Conservation (phyloP, 495 filamentous ascomycete genomes). For the Rhizodiscina lignyota region DNA sequence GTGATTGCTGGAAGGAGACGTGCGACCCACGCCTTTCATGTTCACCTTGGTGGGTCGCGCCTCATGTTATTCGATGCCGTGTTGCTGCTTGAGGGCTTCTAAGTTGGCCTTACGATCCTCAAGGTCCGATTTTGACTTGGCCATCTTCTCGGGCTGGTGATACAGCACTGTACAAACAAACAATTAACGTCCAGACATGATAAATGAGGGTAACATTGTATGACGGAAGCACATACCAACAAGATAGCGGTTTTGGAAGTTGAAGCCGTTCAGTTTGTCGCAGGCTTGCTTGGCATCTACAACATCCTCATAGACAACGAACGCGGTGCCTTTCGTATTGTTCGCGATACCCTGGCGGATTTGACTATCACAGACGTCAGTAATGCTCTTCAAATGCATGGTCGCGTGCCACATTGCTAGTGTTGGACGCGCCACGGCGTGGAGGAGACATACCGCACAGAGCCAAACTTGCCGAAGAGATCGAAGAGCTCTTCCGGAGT, state of each 20-base stretch:
- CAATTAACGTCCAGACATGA: constrained; percentile 3
- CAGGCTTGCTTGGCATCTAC: constrained; percentile 97
- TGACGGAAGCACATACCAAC: constrained; percentile 52
- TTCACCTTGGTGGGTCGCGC: constrained; percentile 14
- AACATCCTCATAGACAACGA: constrained; percentile 98
- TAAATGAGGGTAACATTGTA: not conserved
- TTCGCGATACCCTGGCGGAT: constrained; percentile 94
- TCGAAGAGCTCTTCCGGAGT: constrained; percentile 88
- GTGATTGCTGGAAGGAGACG: too few species aligned
- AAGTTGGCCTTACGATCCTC: constrained; percentile 88
- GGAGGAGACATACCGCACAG: constrained; percentile 58
- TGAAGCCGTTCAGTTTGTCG: constrained; percentile 99
- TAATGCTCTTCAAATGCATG: too few species aligned
- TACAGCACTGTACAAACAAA: constrained; percentile 55
- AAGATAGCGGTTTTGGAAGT: constrained; percentile 98
- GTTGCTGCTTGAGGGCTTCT: constrained; percentile 93
- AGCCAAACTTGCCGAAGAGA: constrained; percentile 86
- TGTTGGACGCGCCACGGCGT: too few species aligned
- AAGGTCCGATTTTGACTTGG: constrained; percentile 80
- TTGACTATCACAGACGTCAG: constrained; percentile 66
- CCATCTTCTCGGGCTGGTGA: constrained; percentile 97
- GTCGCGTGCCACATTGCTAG: too few species aligned
- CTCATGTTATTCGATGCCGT: constrained; percentile 84
- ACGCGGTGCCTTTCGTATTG: constrained; percentile 95
- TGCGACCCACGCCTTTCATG: too few species aligned